phyloP scores from a whole-genome alignment of 2,329 filamentous ascomycete species.

The Helminthosporium solani region DNA sequence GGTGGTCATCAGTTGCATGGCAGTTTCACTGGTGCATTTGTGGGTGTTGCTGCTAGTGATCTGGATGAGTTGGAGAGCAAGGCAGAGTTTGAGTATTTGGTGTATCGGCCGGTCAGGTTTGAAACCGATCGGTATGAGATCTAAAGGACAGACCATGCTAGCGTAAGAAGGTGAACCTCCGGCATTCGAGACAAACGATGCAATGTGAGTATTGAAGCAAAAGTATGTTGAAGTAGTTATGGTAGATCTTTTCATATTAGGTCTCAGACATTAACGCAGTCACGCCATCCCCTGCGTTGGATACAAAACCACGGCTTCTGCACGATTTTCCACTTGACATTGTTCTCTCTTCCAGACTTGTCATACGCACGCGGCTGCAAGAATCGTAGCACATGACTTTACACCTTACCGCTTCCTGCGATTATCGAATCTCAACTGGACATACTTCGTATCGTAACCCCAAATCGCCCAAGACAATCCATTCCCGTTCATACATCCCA shows the following conservation, averaged over 20 bases:
- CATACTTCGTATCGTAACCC: background rate
- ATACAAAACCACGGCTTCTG: background rate
- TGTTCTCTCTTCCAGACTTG: background rate
- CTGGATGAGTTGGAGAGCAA: slow-evolving; percentile 29
- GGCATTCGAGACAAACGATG: background rate
- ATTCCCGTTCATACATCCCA: too few species aligned
- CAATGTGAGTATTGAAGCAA: background rate
- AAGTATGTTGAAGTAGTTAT: background rate
- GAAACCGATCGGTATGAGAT: slow-evolving; percentile 36
- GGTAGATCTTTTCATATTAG: background rate
- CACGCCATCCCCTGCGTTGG: background rate
- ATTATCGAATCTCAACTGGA: background rate
- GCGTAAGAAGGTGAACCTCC: background rate
- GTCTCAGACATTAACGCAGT: slow-evolving; percentile 1
- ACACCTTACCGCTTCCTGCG: background rate
- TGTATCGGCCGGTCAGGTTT: slow-evolving; percentile 32
- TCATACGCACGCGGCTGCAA: background rate
- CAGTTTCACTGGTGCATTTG: slow-evolving; percentile 61
- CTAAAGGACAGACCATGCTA: background rate
- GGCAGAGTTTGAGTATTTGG: slow-evolving; percentile 37
- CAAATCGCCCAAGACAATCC: too few species aligned
- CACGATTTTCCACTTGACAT: background rate
- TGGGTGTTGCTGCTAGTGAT: slow-evolving; percentile 38
- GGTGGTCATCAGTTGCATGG: slow-evolving; percentile 62
- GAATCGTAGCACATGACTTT: background rate